A percentile compares a stretch with the other conserved stretches of the same genome.
phyloP scores from a whole-genome alignment of 2,329 filamentous ascomycete genomes.

The Fusarium floridanum region DNA sequence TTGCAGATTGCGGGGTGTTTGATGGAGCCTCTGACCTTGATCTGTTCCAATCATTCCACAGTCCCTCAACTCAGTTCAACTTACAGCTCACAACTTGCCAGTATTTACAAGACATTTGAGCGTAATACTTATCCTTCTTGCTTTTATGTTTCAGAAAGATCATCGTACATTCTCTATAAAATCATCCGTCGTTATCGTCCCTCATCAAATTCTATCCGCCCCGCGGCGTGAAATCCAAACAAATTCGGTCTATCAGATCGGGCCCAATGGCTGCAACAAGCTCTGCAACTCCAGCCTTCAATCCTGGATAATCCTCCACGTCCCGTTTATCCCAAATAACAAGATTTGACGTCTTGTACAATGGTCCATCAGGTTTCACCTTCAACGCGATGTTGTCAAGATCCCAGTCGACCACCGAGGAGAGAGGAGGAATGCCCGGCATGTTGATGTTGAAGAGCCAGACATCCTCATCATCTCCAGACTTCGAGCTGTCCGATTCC shows the following conservation, averaged over 20 bases:
- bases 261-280: constrained; percentile 75
- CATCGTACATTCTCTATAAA: not conserved
- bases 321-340: constrained; percentile 69
- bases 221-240: constrained; percentile 65
- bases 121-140: not conserved
- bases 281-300: constrained; percentile 76
- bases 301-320: constrained; percentile 61
- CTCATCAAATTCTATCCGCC: not conserved
- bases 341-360: constrained; percentile 65
- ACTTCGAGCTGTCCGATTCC: constrained; percentile 31
- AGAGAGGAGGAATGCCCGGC: constrained; percentile 73
- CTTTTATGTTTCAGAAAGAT: not conserved
- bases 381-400: constrained; percentile 71
- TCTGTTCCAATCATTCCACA: not conserved
- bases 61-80: not conserved
- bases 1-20: constrained; percentile 37
- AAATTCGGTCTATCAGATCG: constrained; percentile 67
- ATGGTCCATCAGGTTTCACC: constrained; percentile 54
- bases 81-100: not conserved
- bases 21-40: not conserved
- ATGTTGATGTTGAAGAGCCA: constrained; percentile 71
- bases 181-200: not conserved
- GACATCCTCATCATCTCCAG: constrained; percentile 26
- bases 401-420: constrained; percentile 66
- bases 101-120: not conserved